phyloP scores from a whole-genome alignment of 1,284 basidiomycete species.

The Heterobasidion parviporum region DNA sequence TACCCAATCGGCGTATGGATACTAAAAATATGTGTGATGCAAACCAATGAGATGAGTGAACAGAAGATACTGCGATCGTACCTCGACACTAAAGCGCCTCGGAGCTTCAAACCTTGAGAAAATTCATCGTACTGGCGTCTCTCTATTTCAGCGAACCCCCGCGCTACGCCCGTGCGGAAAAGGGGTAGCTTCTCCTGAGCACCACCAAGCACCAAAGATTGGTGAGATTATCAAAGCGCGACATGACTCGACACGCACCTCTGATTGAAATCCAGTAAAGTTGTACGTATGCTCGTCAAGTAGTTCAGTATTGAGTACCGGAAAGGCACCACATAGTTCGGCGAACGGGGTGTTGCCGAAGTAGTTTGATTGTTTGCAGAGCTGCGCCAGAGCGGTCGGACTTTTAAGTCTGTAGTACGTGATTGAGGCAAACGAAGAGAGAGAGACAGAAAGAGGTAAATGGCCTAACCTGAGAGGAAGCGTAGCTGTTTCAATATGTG shows the following conservation, averaged over 20 bases:
- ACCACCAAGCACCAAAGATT: not conserved
- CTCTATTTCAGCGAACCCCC: slow-evolving; percentile 7
- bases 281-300: slow-evolving; percentile 29
- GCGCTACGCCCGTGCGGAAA: slow-evolving; percentile 5
- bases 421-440: not conserved
- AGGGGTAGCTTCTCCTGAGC: not conserved
- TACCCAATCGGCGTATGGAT: slow-evolving; percentile 17
- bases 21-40: slow-evolving; percentile 12
- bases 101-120: not conserved
- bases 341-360: slow-evolving; percentile 46
- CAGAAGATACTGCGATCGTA: not conserved
- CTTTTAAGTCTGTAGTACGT: slow-evolving; percentile 27
- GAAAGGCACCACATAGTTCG: slow-evolving; percentile 50
- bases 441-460: not conserved
- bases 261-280: slow-evolving; percentile 28
- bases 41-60: not conserved
- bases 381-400: slow-evolving; percentile 32
- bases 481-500: slow-evolving; percentile 60
- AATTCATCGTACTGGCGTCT: slow-evolving; percentile 1
- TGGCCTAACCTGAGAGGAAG: slow-evolving; percentile 35
- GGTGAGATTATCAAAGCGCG: not conserved
- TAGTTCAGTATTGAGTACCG: slow-evolving; percentile 19
- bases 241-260: not conserved
- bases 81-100: not conserved
- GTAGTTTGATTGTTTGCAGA: slow-evolving; percentile 46